phyloP scores from a whole-genome alignment of 2,329 filamentous ascomycete species.

The Exophiala dermatitidis region DNA sequence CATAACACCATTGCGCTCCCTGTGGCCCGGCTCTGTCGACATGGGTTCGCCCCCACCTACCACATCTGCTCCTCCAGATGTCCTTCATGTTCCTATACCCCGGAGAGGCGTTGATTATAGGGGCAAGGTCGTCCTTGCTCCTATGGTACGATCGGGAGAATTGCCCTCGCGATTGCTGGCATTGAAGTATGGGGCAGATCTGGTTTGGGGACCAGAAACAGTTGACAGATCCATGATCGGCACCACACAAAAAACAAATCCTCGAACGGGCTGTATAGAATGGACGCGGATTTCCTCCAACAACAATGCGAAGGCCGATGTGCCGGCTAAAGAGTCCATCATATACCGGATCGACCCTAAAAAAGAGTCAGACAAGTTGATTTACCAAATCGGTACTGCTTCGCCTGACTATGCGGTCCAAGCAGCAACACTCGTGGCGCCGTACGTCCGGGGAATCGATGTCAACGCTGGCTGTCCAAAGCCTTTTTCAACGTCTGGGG shows the following conservation, averaged over 20 bases:
- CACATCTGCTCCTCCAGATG: neutral
- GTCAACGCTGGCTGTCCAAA: constrained; percentile 98
- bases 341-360: constrained; percentile 79
- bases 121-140: constrained; percentile 86
- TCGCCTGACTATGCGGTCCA: constrained; percentile 74
- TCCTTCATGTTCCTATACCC: constrained; percentile 72
- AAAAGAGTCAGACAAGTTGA: constrained; percentile 64
- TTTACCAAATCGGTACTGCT: constrained; percentile 89
- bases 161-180: constrained; percentile 81
- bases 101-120: constrained; percentile 86
- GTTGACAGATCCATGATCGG: constrained; percentile 90
- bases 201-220: constrained; percentile 97
- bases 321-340: constrained; percentile 51
- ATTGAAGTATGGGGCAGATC: constrained; percentile 88
- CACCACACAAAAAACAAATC: constrained; percentile 68
- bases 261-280: constrained; percentile 70
- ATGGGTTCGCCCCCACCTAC: constrained; percentile 7
- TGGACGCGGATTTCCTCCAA: constrained; percentile 66
- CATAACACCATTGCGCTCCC: constrained; percentile 10
- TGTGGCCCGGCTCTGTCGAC: neutral
- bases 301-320: constrained; percentile 48
- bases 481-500: constrained; percentile 84
- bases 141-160: constrained; percentile 98
- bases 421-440: constrained; percentile 75
- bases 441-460: constrained; percentile 87